These are phyloP conservation scores for Entomortierella parvispora DNA, from an alignment of 192 early-diverging fungal species.

Conservation along the genomic window DNA sequence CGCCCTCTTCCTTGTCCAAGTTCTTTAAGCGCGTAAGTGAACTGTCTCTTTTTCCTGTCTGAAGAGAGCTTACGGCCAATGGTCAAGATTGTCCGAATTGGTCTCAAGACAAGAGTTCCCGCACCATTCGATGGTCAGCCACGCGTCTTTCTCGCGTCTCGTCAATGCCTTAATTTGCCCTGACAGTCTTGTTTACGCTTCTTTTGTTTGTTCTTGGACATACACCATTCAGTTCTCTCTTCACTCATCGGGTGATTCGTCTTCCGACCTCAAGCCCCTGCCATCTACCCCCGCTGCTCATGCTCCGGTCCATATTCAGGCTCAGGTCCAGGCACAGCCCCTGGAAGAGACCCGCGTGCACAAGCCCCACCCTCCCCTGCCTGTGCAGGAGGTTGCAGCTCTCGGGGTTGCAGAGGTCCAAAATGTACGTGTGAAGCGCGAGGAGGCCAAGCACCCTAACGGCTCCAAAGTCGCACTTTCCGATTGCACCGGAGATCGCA, in stretches of 20 bases:
- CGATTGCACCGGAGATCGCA: slow-evolving; percentile 34
- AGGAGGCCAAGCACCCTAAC: slow-evolving; percentile 21
- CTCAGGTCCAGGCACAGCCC: not conserved
- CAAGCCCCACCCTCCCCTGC: slow-evolving; percentile 4
- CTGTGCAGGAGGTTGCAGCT: not conserved
- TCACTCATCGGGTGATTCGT: not conserved
- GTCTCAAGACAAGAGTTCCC: too few relatives aligned
- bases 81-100: not conserved
- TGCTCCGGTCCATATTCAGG: not conserved
- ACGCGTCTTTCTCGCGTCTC: not conserved
- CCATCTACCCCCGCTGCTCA: not conserved
- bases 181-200: not conserved
- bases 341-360: not conserved
- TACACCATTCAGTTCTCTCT: slow-evolving; percentile 9
- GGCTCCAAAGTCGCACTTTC: slow-evolving; percentile 28
- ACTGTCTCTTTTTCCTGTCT: not conserved
- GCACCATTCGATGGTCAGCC: too few relatives aligned
- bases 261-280: slow-evolving; percentile 2
- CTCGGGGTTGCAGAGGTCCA: slow-evolving; percentile 3
- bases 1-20: slow-evolving; percentile 26
- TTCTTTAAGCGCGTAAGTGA: slow-evolving; percentile 49
- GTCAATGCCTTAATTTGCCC: not conserved
- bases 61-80: not conserved
- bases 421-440: not conserved
- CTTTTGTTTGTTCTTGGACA: not conserved